A percentile compares a stretch with the other conserved stretches of the same genome.
Conservation (phyloP, 2,329 filamentous ascomycete genomes). For the Madurella fahalii region DNA sequence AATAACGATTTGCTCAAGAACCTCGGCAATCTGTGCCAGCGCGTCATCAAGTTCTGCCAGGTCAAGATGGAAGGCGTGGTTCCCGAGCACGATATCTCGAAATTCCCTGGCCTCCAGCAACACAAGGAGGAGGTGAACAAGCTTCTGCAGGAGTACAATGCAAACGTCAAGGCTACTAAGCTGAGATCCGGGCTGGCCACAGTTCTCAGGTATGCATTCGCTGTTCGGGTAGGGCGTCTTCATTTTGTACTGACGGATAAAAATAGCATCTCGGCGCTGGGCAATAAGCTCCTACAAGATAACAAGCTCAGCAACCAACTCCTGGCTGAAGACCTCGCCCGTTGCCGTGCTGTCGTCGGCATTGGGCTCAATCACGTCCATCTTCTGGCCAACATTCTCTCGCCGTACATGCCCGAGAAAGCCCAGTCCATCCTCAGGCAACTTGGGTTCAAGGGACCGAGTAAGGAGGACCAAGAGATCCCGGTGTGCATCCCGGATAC, state of each 20-base stretch:
- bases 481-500: conserved; percentile 59
- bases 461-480: conserved; percentile 37
- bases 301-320: conserved; percentile 42
- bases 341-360: conserved; percentile 60
- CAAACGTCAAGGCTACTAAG: conserved; percentile 66
- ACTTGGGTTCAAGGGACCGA: conserved; percentile 50
- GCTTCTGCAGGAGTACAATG: conserved; percentile 62
- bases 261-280: conserved; percentile 48
- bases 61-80: conserved; percentile 69
- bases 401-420: conserved; percentile 83
- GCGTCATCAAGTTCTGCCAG: conserved; percentile 71
- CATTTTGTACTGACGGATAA: not conserved
- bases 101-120: conserved; percentile 47
- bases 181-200: conserved; percentile 63
- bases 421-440: conserved; percentile 72
- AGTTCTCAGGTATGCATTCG: conserved; percentile 49
- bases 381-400: conserved; percentile 72
- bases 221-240: not conserved
- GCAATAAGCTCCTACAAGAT: conserved; percentile 48
- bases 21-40: conserved; percentile 70
- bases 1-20: conserved; percentile 84
- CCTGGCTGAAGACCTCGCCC: conserved; percentile 50
- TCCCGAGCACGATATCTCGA: conserved; percentile 57
- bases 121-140: conserved; percentile 61
- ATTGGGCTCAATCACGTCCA: conserved; percentile 81